Percentiles rank a stretch among this genome's conserved stretches.
Evolutionary conservation across 2,329 filamentous ascomycete genomes (phyloP).

Genomic region (Graphilbum ipis-grandicollis): DNA sequence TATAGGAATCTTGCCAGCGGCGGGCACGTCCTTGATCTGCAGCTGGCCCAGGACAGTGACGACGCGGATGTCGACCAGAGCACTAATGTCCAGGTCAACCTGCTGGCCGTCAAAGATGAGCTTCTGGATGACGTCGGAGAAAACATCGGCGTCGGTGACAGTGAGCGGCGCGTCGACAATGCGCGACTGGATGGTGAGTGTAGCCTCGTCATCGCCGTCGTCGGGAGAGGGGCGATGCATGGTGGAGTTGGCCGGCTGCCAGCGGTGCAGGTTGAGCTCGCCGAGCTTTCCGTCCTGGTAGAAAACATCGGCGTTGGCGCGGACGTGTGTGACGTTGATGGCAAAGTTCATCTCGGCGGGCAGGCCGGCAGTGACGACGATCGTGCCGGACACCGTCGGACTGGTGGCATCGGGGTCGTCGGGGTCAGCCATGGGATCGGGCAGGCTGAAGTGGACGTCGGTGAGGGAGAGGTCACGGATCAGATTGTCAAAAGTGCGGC

Average conservation of each 20-base stretch:
- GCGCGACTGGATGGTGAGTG: constrained; percentile 56
- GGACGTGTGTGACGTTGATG: constrained; percentile 59
- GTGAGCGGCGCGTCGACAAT: constrained; percentile 67
- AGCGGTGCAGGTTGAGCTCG: constrained; percentile 58
- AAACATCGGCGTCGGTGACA: constrained; percentile 63
- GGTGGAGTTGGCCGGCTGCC: constrained; percentile 75
- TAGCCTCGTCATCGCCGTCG: constrained; percentile 37
- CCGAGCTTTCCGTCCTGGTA: constrained; percentile 69
- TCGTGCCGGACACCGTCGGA: constrained; percentile 67
- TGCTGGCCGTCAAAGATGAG: constrained; percentile 57
- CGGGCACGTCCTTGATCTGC: constrained; percentile 68
- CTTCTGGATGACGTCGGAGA: constrained; percentile 64
- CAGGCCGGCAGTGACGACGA: constrained; percentile 60
- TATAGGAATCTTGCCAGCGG: constrained; percentile 70
- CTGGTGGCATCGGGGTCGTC: constrained; percentile 53
- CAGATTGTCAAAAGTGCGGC: constrained; percentile 61
- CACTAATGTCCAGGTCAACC: constrained; percentile 58
- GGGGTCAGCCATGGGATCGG: constrained; percentile 63
- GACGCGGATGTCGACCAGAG: constrained; percentile 68
- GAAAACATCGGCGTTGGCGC: constrained; percentile 62
- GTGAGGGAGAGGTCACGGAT: constrained; percentile 78
- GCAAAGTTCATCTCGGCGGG: constrained; percentile 79
- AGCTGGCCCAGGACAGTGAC: constrained; percentile 68
- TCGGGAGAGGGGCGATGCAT: constrained; percentile 41
- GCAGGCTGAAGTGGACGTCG: constrained; percentile 73